Evolutionary conservation across 352 stramenopile genomes (phyloP), one percentile per base, ranked within the genome.

Genomic region (Phytophthora fragariae): DNA sequence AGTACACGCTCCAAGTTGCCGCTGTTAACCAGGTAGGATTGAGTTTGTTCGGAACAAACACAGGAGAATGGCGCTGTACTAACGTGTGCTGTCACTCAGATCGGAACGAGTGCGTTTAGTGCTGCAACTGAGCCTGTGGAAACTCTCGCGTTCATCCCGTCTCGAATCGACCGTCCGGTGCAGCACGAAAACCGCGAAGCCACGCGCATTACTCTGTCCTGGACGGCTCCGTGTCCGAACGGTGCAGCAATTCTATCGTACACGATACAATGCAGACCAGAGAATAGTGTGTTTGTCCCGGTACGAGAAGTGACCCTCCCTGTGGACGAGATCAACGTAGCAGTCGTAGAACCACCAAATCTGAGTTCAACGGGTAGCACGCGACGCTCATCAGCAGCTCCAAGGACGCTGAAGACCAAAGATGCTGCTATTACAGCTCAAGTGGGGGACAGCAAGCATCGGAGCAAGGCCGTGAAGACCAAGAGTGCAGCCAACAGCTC

Each of bases 131-230:
- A 75, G 1, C 56, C 75, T 0, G 71, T 86, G 4, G 83, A 90
- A 54, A 94, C 87, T 1, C 75, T 92, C 8, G 85, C 87, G 3
- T 94, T 89, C 65, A 62, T 87, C 2, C 85, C 88, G 1, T 89
- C 83, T 2, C 73, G 77, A 54, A 77, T 94, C 14, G 74, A 84
- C 0, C 77, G 75, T 15, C 60, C 80, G 0, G 76, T 88, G 2
- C 70, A 85, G 9, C 68, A 83, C 49, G 58, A 57, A 5, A 73
- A 88, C 24, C 66, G 78, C 2, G 53, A 70, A 44, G 67, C 88
- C 8, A 81, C 73, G 2, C 81, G 65, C 2, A 79, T 94, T 27
- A 72, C 75, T 2, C 63, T 94, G 2, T 75, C 68, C 15, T 94
- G 88, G 88, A 73, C 68, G 3, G 61, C 75, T 15, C 88, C 85